Evolutionary conservation across 1,284 basidiomycete genomes (phyloP), one percentile per base, ranked within the genome.

Genomic region (Sporisorium scitamineum): DNA sequence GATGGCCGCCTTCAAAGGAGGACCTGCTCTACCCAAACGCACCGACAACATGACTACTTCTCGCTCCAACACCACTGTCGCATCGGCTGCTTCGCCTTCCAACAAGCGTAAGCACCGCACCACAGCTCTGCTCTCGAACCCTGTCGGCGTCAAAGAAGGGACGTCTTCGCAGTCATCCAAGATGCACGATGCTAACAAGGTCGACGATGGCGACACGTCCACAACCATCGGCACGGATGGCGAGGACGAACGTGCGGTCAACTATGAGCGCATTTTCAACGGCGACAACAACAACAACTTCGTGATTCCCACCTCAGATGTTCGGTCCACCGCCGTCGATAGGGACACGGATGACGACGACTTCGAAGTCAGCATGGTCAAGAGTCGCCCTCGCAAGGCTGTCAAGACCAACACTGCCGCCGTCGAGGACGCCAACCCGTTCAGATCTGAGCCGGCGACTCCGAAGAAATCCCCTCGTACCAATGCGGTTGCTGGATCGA

Each of bases 1-100:
- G 39, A 54, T 70, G 68, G 53, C 61, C 14, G 50, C 18, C 34
- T 63, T 64, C 54, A 70, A 64, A 53, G 61, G 68, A 13, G 61
- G 61, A 20, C 68, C 68, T 16, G 57, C 68, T 9, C 58, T 70
- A 3, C 61, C 68, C 1, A 64, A 70, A 42, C 57, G 68, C 11
- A 20, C 57, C 13, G 32, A 55, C 3, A 45, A 22, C 24, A 54
- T 54, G 42, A 34, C 42, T 16, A 7, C 52, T 39, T 14, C 47
- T 22, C 2, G 42, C 11, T 13, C n/a, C 14, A 14, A 13, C 37
- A 18, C 32, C 26, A n/a, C 32, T 48, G 27, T 31, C 41, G 0
- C 22, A 20, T 27, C 45, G n/a, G n/a, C 52, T 14, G 7, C 45
- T 18, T 27, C 29, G 2, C 41, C n/a, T 1, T 42, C 55, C 13